A percentile compares a stretch with the other conserved stretches of the same genome.
Evolutionary conservation across 202 grass and related monocot species (phyloP).

Genomic region (Dendrocalamus latiflorus): DNA sequence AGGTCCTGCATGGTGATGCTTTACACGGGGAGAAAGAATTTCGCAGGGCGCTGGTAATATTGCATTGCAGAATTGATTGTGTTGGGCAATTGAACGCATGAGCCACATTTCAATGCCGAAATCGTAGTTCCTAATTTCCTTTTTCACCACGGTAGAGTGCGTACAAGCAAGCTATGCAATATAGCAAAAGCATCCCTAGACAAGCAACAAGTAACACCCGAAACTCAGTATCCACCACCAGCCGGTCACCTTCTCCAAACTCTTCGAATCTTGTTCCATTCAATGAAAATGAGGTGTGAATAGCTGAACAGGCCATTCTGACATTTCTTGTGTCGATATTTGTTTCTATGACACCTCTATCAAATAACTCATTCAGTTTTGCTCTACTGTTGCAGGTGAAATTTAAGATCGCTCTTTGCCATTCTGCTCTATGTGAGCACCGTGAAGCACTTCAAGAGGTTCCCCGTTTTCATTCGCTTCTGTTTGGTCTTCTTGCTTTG

Average conservation of each 20-base stretch:
- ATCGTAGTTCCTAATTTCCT: conserved; percentile 3
- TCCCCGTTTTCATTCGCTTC: conserved; percentile 7
- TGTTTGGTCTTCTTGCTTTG: background rate
- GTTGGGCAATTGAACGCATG: background rate
- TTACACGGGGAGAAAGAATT: conserved; percentile 83
- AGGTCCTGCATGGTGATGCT: conserved; percentile 96
- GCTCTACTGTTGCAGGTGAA: conserved; percentile 61
- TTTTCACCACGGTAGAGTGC: conserved; percentile 41
- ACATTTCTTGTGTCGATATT: background rate
- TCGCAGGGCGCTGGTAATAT: conserved; percentile 79
- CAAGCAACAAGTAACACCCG: conserved; percentile 57
- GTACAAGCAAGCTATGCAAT: conserved; percentile 90
- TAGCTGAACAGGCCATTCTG: background rate
- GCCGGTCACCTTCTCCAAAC: conserved; percentile 74
- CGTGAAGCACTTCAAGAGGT: conserved; percentile 86
- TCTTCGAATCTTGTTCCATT: conserved; percentile 52
- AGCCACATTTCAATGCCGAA: background rate
- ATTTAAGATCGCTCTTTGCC: conserved; percentile 86
- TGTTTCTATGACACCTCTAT: background rate
- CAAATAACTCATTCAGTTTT: conserved; percentile 16
- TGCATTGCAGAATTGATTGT: background rate
- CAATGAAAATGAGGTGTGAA: conserved; percentile 85
- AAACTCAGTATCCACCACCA: conserved; percentile 56
- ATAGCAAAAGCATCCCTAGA: conserved; percentile 66
- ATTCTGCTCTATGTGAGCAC: conserved; percentile 76